These are phyloP conservation scores for Hirsutella minnesotensis DNA, from an alignment of 2,329 filamentous ascomycete species.

Conservation along the genomic window DNA sequence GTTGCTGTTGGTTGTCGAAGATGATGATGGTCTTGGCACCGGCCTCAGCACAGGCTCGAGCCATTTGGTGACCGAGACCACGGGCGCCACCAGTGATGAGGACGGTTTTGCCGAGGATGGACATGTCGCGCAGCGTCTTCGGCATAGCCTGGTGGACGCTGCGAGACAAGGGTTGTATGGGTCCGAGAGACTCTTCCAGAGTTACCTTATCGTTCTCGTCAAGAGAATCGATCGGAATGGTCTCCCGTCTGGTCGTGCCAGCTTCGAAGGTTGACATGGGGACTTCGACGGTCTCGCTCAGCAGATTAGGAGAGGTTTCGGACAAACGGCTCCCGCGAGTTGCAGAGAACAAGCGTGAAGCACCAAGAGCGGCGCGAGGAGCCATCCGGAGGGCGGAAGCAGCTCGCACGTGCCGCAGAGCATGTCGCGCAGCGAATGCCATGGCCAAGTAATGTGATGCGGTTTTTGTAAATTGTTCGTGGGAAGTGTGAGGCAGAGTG, in stretches of 20 bases:
- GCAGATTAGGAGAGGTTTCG: conserved; percentile 33
- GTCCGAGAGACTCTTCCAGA: conserved; percentile 19
- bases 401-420: conserved; percentile 20
- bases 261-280: conserved; percentile 25
- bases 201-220: no score
- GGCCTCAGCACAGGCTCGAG: conserved; percentile 63
- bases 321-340: conserved; percentile 18
- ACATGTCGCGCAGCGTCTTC: conserved; percentile 57
- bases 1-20: conserved; percentile 65
- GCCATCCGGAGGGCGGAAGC: conserved; percentile 13
- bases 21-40: conserved; percentile 63
- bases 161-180: conserved; percentile 38
- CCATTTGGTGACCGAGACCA: conserved; percentile 70
- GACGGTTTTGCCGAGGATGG: conserved; percentile 57
- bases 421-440: conserved; percentile 23
- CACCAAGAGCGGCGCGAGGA: conserved; percentile 9
- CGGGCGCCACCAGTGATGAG: conserved; percentile 65
- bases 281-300: conserved; percentile 45
- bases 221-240: no score
- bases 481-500: background rate
- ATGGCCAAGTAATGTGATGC: conserved; percentile 12
- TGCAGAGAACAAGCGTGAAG: conserved; percentile 20
- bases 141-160: conserved; percentile 45
- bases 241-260: no score
- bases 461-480: background rate